Percentiles rank a stretch among this genome's conserved stretches.
Evolutionary conservation across 2,329 filamentous ascomycete species (phyloP).

Genomic region (Trichoderma atroviride): DNA sequence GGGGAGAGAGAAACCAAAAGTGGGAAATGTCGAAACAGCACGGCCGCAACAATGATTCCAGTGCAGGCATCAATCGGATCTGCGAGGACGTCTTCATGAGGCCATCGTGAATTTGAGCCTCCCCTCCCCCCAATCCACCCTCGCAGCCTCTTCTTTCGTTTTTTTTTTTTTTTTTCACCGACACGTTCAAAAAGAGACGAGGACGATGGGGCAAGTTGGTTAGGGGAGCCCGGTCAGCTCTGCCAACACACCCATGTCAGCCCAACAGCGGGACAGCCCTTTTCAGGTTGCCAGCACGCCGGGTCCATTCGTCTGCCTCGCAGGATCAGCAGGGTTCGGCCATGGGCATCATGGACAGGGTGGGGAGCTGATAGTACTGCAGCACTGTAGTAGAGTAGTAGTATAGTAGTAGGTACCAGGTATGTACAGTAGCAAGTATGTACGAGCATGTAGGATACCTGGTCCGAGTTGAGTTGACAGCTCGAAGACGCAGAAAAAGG

Average conservation of each 20-base stretch:
- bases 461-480: constrained; percentile 2
- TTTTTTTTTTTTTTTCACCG: constrained; percentile 11
- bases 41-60: background rate
- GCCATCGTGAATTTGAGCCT: constrained; percentile 22
- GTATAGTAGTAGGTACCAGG: background rate
- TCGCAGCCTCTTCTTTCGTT: background rate
- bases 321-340: constrained; percentile 26
- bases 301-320: constrained; percentile 27
- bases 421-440: background rate
- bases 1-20: background rate
- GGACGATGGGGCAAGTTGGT: background rate
- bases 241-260: constrained; percentile 27
- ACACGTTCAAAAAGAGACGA: constrained; percentile 13
- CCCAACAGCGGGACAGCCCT: constrained; percentile 26
- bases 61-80: background rate
- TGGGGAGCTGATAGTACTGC: constrained; percentile 20
- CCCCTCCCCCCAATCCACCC: background rate
- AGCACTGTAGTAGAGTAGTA: too few species aligned
- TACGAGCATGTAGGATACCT: background rate
- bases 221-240: constrained; percentile 16
- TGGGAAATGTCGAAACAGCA: background rate
- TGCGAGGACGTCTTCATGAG: constrained; percentile 2
- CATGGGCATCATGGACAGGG: background rate
- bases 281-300: constrained; percentile 26
- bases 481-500: background rate